Evolutionary conservation across 805 yeast species (phyloP).

Genomic region (Wickerhamomyces canadensis): DNA sequence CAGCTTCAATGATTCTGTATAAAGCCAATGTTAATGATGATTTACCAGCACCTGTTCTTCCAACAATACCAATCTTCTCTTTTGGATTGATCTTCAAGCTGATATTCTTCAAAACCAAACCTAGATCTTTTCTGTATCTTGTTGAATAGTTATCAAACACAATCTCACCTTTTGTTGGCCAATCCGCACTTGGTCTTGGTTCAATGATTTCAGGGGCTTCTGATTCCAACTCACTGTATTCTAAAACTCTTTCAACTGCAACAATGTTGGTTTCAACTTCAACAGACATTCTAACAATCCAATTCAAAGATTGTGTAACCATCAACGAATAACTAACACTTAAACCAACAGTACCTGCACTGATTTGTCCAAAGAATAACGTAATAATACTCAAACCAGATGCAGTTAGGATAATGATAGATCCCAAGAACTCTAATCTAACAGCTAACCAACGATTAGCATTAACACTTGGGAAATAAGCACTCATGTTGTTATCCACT

Average conservation of each 20-base stretch:
- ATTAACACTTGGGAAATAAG: slow-evolving; percentile 85
- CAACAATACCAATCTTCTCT: slow-evolving; percentile 93
- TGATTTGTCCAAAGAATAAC: slow-evolving; percentile 59
- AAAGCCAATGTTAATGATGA: slow-evolving; percentile 79
- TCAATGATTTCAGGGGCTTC: slow-evolving; percentile 79
- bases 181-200: slow-evolving; percentile 58
- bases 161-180: slow-evolving; percentile 74
- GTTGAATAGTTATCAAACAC: slow-evolving; percentile 72
- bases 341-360: slow-evolving; percentile 92
- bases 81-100: slow-evolving; percentile 56
- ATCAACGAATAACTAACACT: slow-evolving; percentile 91
- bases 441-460: slow-evolving; percentile 98
- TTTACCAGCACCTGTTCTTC: slow-evolving; percentile 96
- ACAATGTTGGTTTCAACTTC: slow-evolving; percentile 98
- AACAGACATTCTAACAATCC: slow-evolving; percentile 98
- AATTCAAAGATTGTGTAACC: slow-evolving; percentile 87
- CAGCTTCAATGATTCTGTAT: slow-evolving; percentile 78
- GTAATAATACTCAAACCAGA: slow-evolving; percentile 67
- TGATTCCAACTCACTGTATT: slow-evolving; percentile 70
- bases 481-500: slow-evolving; percentile 84
- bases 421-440: slow-evolving; percentile 86
- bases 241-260: slow-evolving; percentile 90
- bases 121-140: slow-evolving; percentile 74
- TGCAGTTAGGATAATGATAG: slow-evolving; percentile 79
- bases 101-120: slow-evolving; percentile 68